These are phyloP conservation scores for Thraustochytrium sp. DNA, from an alignment of 352 stramenopile species.

Conservation along the genomic window DNA sequence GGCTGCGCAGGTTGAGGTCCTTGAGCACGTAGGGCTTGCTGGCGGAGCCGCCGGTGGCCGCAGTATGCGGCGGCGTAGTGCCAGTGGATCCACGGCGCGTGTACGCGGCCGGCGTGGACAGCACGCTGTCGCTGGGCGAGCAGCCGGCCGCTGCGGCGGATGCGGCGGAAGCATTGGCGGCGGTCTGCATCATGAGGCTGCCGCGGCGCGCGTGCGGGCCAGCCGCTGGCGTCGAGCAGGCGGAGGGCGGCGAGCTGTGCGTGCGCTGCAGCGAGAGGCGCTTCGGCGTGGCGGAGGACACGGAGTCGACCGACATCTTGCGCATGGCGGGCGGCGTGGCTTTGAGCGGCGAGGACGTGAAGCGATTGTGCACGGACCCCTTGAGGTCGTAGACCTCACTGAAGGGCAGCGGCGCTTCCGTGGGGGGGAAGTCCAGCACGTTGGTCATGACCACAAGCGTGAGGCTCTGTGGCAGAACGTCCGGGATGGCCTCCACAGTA, in stretches of 20 bases:
- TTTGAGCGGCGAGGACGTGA: constrained; percentile 7
- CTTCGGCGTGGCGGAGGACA: not conserved
- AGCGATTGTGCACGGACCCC: constrained; percentile 38
- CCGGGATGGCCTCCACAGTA: not conserved
- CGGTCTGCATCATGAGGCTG: too few species aligned
- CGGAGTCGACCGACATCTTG: not conserved
- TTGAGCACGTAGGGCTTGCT: constrained; percentile 1
- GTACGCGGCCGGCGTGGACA: not conserved
- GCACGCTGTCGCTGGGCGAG: not conserved
- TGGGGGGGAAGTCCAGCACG: constrained; percentile 9
- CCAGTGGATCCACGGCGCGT: not conserved
- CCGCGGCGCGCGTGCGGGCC: not conserved
- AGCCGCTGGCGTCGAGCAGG: not conserved
- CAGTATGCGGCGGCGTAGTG: not conserved
- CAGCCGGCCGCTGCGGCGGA: too few species aligned
- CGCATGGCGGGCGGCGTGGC: not conserved
- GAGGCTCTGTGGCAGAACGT: not conserved
- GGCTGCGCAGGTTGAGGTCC: constrained; percentile 28
- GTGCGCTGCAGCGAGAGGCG: not conserved
- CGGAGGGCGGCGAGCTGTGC: not conserved
- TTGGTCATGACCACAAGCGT: constrained; percentile 45
- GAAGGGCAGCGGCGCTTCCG: not conserved
- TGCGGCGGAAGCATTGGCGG: too few species aligned
- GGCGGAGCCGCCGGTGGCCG: too few species aligned
- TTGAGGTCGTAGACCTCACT: constrained; percentile 41